A percentile compares a stretch with the other conserved stretches of the same genome.
These are phyloP conservation scores for Chytridium lagenaria DNA, from an alignment of 371 early-diverging fungal species.

Conservation along the genomic window DNA sequence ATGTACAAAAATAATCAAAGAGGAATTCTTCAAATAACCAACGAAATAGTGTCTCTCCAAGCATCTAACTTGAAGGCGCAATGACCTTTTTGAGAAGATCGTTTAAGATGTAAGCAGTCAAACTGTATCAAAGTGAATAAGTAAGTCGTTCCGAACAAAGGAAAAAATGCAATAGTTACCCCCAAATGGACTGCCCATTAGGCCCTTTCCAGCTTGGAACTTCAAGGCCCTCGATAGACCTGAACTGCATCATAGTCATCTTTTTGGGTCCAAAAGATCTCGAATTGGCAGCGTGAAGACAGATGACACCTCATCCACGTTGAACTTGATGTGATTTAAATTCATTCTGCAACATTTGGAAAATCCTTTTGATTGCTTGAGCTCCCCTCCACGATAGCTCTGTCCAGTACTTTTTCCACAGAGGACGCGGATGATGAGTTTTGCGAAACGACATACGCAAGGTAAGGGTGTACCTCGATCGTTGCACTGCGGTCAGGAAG, in stretches of 20 bases:
- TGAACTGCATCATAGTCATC: constrained; percentile 58
- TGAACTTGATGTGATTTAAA: constrained; percentile 57
- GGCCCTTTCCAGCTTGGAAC: constrained; percentile 73
- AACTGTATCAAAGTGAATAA: constrained; percentile 34
- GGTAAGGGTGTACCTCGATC: constrained; percentile 75
- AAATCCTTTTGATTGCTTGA: no score
- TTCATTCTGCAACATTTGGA: no score
- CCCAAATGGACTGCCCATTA: constrained; percentile 51
- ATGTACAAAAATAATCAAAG: no score
- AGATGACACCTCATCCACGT: constrained; percentile 72
- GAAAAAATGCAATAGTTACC: constrained; percentile 1
- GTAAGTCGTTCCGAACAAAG: neutral
- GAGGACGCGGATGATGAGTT: constrained; percentile 3
- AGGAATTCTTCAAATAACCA: no score
- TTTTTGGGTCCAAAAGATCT: constrained; percentile 64
- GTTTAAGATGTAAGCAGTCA: constrained; percentile 82
- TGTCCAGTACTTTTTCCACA: neutral
- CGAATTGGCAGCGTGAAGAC: constrained; percentile 70
- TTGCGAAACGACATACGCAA: constrained; percentile 63
- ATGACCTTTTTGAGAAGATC: constrained; percentile 44
- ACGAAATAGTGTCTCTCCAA: no score
- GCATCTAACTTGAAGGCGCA: no score
- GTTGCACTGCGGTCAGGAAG: constrained; percentile 37
- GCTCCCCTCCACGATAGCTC: no score
- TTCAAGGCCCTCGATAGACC: constrained; percentile 57